Conservation (phyloP, 768 basidiomycete genomes). For the Royoungia palumana region DNA sequence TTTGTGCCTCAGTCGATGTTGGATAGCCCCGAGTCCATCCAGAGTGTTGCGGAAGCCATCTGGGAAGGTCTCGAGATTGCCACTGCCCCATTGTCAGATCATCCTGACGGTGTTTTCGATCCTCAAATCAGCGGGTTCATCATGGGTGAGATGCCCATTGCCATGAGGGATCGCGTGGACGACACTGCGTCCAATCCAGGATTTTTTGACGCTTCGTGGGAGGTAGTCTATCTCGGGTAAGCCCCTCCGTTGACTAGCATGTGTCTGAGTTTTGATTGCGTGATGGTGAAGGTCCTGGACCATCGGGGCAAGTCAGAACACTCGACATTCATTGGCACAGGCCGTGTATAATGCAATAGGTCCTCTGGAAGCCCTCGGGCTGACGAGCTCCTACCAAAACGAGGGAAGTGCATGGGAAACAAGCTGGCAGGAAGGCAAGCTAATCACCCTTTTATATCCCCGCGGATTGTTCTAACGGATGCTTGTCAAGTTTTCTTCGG, state of each 20-base stretch:
- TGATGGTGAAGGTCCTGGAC: neutral
- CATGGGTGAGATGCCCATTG: constrained; percentile 7
- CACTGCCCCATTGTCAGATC: constrained; percentile 4
- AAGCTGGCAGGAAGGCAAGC: constrained; percentile 13
- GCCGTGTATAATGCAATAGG: constrained; percentile 4
- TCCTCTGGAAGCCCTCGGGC: constrained; percentile 9
- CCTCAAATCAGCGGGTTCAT: neutral
- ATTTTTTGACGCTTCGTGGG: constrained; percentile 12
- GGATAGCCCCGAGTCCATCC: constrained; percentile 4
- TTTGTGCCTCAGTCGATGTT: constrained; percentile 17
- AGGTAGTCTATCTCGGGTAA: constrained; percentile 4
- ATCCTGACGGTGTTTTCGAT: neutral
- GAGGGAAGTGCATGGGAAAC: constrained; percentile 15
- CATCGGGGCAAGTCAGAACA: neutral
- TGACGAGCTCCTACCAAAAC: constrained; percentile 19
- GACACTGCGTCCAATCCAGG: constrained; percentile 16
- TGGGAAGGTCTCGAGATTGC: constrained; percentile 17
- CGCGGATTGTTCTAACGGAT: no score
- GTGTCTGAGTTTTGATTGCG: no score
- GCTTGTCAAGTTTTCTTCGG: constrained; percentile 13
- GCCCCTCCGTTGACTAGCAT: neutral
- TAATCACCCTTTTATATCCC: no score
- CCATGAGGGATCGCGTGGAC: constrained; percentile 2
- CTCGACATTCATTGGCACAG: neutral
- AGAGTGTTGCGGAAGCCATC: constrained; percentile 10